These are phyloP conservation scores for Incumbomyces lentus DNA, from an alignment of 2,329 filamentous ascomycete species.

Conservation along the genomic window DNA sequence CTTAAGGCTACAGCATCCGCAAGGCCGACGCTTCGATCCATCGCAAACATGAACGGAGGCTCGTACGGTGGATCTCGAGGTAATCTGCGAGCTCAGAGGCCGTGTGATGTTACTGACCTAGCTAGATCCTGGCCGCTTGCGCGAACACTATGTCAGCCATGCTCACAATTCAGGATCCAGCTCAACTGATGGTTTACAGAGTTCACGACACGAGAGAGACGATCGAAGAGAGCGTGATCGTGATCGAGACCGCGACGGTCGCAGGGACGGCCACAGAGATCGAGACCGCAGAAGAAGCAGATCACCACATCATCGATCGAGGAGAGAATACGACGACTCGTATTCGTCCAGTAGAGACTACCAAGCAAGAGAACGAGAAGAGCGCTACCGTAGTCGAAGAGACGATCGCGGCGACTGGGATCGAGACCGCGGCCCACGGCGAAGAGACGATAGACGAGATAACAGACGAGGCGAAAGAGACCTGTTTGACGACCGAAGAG, in stretches of 20 bases:
- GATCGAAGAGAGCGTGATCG: constrained; percentile 28
- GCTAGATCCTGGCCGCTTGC: constrained; percentile 42
- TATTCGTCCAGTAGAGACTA: constrained; percentile 92
- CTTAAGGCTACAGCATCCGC: not conserved
- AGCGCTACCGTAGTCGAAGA: constrained; percentile 62
- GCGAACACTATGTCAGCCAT: constrained; percentile 41
- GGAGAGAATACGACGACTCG: constrained; percentile 67
- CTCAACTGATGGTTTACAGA: constrained; percentile 25
- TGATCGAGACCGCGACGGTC: constrained; percentile 25
- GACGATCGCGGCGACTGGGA: constrained; percentile 65
- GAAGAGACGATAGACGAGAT: constrained; percentile 60
- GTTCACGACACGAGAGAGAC: constrained; percentile 39
- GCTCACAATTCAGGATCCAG: not conserved
- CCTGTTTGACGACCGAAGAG: constrained; percentile 52
- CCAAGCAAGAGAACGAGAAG: constrained; percentile 85
- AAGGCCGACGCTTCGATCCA: not conserved
- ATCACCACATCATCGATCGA: constrained; percentile 66
- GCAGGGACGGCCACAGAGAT: constrained; percentile 36
- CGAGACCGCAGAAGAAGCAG: constrained; percentile 66
- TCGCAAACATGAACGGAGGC: constrained; percentile 4
- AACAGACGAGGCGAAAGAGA: constrained; percentile 45
- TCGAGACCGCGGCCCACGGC: constrained; percentile 52
- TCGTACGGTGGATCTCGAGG: constrained; percentile 4
- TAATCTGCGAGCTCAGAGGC: not conserved
- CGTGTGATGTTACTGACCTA: constrained; percentile 23